Evolutionary conservation across 2,329 filamentous ascomycete species (phyloP), one percentile per base, ranked within the genome.

Genomic region (Venturia effusa): DNA sequence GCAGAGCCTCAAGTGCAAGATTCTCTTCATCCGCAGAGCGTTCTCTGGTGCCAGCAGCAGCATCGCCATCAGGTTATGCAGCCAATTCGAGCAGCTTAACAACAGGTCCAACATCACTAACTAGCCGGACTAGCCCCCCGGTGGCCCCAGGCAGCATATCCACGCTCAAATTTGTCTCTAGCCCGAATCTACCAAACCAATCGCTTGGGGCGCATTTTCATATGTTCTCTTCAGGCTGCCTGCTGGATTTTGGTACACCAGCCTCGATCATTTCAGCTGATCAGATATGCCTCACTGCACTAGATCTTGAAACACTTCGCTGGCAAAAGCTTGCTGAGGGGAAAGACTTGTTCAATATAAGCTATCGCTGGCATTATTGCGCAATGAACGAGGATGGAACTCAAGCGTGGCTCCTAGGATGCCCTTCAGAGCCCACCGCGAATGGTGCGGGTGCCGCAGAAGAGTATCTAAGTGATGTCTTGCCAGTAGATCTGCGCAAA

Each of bases 331-430:
- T 99, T 22, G 94, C 93, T 1, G 93, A 97, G 71, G 94, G 94
- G 3, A 88, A 90, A 61, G 94, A 99, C 72, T 88, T 99, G 40
- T 99, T 97, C 77, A 89, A 89, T 69, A 80, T 86, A 0, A 90
- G 89, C n/a, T 97, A 94, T 74, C 86, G 93, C 66, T 99, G 94
- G 94, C 93, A 97, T 74, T 99, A 99, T 73, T 97, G 94, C 74
- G 96, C 92, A 3, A 89, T 97, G 76, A 95, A 97, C 72, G 88
- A 94, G 66, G 90, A 96, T 70, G 93, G 93, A 6, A 97, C 94
- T 7, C 96, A 96, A 73, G 94, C 92, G 8, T 99, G 94, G 92
- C 80, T 99, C 30, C 82, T 99, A n/a, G 94, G 94, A 10, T 97
- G 92, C 70, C 89, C 89, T 2, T 88, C 89, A 3, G 91, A 96